Percentiles rank a stretch among this genome's conserved stretches.
Evolutionary conservation across 2,329 filamentous ascomycete species (phyloP).

Genomic region (Trichoderma hamatum): DNA sequence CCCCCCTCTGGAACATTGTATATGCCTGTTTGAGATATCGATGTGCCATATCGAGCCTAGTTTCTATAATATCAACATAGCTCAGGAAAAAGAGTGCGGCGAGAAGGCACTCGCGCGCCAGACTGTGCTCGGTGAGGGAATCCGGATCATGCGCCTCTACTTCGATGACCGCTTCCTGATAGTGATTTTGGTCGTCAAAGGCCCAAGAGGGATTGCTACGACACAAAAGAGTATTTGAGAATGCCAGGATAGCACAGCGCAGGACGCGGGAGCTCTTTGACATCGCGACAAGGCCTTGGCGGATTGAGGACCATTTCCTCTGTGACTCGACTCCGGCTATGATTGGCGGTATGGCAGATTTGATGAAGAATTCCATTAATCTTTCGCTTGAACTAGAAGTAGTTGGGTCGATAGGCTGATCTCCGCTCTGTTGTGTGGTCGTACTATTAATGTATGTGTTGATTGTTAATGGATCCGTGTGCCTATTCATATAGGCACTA

Average conservation of each 20-base stretch:
- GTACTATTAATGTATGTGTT: neutral
- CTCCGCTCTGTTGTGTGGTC: neutral
- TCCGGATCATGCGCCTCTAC: conserved; percentile 34
- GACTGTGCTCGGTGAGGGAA: conserved; percentile 37
- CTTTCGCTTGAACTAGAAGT: conserved; percentile 29
- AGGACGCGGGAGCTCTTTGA: conserved; percentile 52
- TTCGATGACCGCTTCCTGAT: conserved; percentile 43
- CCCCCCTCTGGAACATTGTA: conserved; percentile 47
- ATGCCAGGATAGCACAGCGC: conserved; percentile 53
- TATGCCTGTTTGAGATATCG: conserved; percentile 55
- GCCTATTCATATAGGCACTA: neutral
- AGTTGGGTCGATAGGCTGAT: neutral
- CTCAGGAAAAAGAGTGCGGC: conserved; percentile 57
- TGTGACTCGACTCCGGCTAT: conserved; percentile 57
- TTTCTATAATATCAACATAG: conserved; percentile 55
- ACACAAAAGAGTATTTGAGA: conserved; percentile 51
- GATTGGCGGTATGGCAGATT: conserved; percentile 55
- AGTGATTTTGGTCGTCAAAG: conserved; percentile 43
- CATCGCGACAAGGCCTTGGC: conserved; percentile 53
- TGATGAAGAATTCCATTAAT: conserved; percentile 53
- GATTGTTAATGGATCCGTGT: neutral
- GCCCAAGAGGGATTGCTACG: conserved; percentile 39
- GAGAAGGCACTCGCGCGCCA: conserved; percentile 47
- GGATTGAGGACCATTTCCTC: conserved; percentile 54
- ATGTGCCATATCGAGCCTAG: conserved; percentile 50